phyloP scores from a whole-genome alignment of 2,329 filamentous ascomycete species.

The Chrysosporium keratinophilum region DNA sequence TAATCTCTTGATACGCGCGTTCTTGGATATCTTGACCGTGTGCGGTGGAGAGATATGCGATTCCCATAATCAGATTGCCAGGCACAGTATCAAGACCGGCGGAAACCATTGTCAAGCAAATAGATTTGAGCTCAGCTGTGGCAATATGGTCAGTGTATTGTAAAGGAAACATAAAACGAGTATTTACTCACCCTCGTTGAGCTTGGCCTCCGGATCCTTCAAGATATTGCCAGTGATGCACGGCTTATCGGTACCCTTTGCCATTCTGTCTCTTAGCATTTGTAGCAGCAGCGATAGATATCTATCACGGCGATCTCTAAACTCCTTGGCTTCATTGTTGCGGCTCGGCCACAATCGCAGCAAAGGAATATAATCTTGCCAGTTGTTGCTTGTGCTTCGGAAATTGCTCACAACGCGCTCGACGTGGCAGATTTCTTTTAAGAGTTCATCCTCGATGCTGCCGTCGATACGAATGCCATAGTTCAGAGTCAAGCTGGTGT shows the following conservation, averaged over 20 bases:
- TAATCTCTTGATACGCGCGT: conserved; percentile 59
- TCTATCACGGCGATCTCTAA: conserved; percentile 56
- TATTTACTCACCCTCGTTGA: conserved; percentile 50
- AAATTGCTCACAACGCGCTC: conserved; percentile 68
- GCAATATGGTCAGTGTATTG: background rate
- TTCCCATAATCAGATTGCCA: conserved; percentile 67
- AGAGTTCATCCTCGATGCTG: conserved; percentile 54
- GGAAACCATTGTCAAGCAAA: conserved; percentile 72
- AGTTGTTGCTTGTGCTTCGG: conserved; percentile 69
- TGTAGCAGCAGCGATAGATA: conserved; percentile 52
- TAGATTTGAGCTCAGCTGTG: conserved; percentile 63
- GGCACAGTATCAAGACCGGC: conserved; percentile 74
- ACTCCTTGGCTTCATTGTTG: conserved; percentile 54
- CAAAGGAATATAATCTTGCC: conserved; percentile 74
- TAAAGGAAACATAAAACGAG: background rate
- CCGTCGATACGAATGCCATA: conserved; percentile 69
- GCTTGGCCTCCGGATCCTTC: conserved; percentile 57
- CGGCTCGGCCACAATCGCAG: conserved; percentile 54
- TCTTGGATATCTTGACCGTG: conserved; percentile 61
- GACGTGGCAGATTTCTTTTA: conserved; percentile 64
- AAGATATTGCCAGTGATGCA: conserved; percentile 62
- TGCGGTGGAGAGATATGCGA: conserved; percentile 61
- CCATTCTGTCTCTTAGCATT: conserved; percentile 52
- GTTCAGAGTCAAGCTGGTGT: conserved; percentile 66
- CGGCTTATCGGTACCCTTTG: conserved; percentile 53